Conservation (phyloP, 1,139 yeast species). For the Blastobotrys proliferans region DNA sequence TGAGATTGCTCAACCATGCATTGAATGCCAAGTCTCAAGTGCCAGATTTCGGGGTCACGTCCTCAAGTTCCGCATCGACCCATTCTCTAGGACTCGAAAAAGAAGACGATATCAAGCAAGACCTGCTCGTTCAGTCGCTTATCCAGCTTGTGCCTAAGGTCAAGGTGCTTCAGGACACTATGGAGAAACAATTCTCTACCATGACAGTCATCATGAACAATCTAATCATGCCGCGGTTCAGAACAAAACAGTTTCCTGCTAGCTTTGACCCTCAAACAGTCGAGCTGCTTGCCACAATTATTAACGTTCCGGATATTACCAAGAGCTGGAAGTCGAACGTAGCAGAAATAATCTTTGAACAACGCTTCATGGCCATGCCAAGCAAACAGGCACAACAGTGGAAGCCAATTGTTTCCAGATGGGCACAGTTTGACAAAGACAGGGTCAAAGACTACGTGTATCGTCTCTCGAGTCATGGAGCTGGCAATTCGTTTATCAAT, state of each 20-base stretch:
- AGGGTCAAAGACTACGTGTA: constrained; percentile 51
- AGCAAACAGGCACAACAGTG: constrained; percentile 39
- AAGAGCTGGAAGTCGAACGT: constrained; percentile 39
- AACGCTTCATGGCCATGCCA: constrained; percentile 39
- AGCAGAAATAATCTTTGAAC: constrained; percentile 38
- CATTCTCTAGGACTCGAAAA: neutral
- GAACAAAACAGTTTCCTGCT: constrained; percentile 35
- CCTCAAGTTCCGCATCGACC: neutral
- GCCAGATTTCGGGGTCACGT: neutral
- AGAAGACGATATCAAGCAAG: constrained; percentile 20
- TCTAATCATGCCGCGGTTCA: constrained; percentile 42
- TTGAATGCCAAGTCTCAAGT: constrained; percentile 30
- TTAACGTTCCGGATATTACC: constrained; percentile 25
- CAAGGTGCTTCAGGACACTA: constrained; percentile 37
- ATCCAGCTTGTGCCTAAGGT: constrained; percentile 39
- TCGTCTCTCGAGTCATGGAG: constrained; percentile 46
- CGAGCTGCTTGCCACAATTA: constrained; percentile 24
- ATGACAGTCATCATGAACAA: constrained; percentile 40
- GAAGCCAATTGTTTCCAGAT: constrained; percentile 48
- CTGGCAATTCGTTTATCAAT: constrained; percentile 50
- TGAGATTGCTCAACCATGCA: constrained; percentile 48
- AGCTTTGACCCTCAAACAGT: constrained; percentile 32
- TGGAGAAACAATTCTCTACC: constrained; percentile 44
- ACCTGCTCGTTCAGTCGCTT: constrained; percentile 40
- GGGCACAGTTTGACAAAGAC: constrained; percentile 60